Percentiles rank a stretch among this genome's conserved stretches.
Conservation (phyloP, 2,329 filamentous ascomycete genomes). For the Epicoccum sorghinum region DNA sequence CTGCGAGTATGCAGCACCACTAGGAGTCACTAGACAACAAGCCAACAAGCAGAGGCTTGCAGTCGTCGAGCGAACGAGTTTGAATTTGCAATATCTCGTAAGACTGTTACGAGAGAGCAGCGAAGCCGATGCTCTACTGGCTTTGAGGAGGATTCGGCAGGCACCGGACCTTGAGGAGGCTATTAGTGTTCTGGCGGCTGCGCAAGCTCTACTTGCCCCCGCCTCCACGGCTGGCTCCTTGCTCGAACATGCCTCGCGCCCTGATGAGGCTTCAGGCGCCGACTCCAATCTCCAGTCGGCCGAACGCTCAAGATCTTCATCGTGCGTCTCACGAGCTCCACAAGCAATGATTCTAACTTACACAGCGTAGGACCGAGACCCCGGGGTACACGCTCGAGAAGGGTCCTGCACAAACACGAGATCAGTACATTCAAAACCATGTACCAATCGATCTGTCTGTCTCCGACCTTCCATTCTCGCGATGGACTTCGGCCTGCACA, state of each 20-base stretch:
- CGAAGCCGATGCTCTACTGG: constrained; percentile 1
- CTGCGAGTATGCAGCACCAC: not conserved
- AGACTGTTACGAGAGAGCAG: not conserved
- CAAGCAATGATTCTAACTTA: not conserved
- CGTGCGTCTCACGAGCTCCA: not conserved
- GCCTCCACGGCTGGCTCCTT: not conserved
- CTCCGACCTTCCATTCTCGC: not conserved
- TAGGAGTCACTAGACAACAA: constrained; percentile 2
- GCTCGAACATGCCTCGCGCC: not conserved
- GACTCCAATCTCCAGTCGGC: not conserved
- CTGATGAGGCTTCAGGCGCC: not conserved
- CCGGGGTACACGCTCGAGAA: not conserved
- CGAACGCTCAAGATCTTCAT: not conserved
- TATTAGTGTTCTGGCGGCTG: not conserved
- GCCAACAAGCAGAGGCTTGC: not conserved
- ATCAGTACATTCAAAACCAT: not conserved
- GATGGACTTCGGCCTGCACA: not conserved
- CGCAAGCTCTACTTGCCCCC: not conserved
- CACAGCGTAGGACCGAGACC: not conserved
- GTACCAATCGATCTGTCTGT: not conserved
- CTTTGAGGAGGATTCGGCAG: not conserved
- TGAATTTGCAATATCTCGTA: not conserved
- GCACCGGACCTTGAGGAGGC: not conserved
- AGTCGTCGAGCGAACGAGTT: not conserved
- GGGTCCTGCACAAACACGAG: not conserved